Evolutionary conservation across 768 basidiomycete genomes (phyloP), one percentile per base, ranked within the genome.

Genomic region (Candolleomyces efflorescens): DNA sequence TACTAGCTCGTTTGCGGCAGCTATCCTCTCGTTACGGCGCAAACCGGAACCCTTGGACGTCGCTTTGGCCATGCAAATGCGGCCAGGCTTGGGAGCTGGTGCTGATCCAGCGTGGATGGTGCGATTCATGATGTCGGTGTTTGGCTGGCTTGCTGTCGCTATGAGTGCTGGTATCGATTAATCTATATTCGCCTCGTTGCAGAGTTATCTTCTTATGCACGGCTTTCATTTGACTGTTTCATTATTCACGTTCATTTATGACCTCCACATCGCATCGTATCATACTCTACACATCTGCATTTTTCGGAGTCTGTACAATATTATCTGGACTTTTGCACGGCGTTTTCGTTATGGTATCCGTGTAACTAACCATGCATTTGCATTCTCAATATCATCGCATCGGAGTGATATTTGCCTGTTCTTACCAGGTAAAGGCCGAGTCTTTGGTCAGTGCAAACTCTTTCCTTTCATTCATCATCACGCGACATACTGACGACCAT

Each of bases 101-200:
- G 84, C 87, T 11, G 89, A 90, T 64, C 79, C 87, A 5, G 88
- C 88, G 38, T 90, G 87, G 87, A 81, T 89, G 77, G 86, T 90
- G 50, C 74, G 88, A 59, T 90, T 89, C 67, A 69, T 90, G 70
- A 89, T 91, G 88, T 76, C 84, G 27, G 79, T 89, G 70, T 90
- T 87, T 68, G 89, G 88, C 22, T 90, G 89, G 89, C 77, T 90
- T 61, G 80, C 84, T 43, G 78, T 89, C 27, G 73, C 86, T 43
- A 71, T 84, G 22, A 59, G 53, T 23, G 58, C 52, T 13, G 49
- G 41, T 23, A 51, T 59, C 37, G 58, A 59, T 41, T 53, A 48
- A 26, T 50, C 15, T 20, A 7, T 17, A 43, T 11, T 32, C 32
- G 32, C 32, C 32, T 32, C 32, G 32, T 32, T 32, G 32, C 11